phyloP scores from a whole-genome alignment of 2,329 filamentous ascomycete species.

The Aspergillus neoniger region DNA sequence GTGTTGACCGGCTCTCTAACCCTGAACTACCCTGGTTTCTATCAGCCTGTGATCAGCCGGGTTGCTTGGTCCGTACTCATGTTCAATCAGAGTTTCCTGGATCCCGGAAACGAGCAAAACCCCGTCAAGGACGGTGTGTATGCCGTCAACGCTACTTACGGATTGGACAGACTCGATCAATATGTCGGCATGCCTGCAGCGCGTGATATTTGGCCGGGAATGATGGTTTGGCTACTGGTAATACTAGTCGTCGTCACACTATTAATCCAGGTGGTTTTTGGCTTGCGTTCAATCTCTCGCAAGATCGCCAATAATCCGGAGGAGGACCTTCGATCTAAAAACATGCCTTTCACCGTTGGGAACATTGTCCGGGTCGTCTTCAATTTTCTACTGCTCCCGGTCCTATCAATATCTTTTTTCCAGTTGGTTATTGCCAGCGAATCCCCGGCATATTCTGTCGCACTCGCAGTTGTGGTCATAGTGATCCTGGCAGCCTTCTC shows the following conservation, averaged over 20 bases:
- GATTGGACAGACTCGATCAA: conserved; percentile 76
- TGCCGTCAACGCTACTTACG: conserved; percentile 72
- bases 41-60: conserved; percentile 86
- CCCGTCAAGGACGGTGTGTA: conserved; percentile 86
- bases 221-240: conserved; percentile 85
- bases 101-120: conserved; percentile 63
- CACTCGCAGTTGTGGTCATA: conserved; percentile 73
- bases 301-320: conserved; percentile 70
- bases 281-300: conserved; percentile 73
- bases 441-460: conserved; percentile 72
- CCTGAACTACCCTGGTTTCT: conserved; percentile 89
- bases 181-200: conserved; percentile 75
- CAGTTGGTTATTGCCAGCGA: conserved; percentile 75
- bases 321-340: conserved; percentile 87
- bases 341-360: conserved; percentile 80
- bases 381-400: conserved; percentile 87
- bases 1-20: conserved; percentile 84
- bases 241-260: conserved; percentile 69
- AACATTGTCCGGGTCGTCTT: conserved; percentile 83
- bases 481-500: conserved; percentile 72
- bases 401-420: conserved; percentile 84
- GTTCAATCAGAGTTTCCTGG: conserved; percentile 90
- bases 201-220: conserved; percentile 87
- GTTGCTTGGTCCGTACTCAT: conserved; percentile 85
- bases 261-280: conserved; percentile 75